A percentile compares a stretch with the other conserved stretches of the same genome.
Conservation (phyloP, 75 land plant genomes). For the Pinus taeda region DNA sequence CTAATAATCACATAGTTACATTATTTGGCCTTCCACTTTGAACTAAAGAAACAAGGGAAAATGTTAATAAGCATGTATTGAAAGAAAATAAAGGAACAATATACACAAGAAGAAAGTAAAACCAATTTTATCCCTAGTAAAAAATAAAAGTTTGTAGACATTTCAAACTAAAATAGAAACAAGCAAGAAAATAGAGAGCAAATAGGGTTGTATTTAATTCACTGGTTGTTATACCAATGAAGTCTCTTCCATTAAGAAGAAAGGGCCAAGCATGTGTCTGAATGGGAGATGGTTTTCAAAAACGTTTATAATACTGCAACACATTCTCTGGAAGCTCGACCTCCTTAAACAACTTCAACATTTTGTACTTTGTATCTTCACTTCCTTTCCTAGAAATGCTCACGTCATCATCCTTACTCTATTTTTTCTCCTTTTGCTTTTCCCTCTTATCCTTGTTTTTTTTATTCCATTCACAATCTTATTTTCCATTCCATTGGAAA, state of each 20-base stretch:
- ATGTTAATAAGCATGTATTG: too few relatives aligned
- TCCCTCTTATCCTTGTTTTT: background rate
- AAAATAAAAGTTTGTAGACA: too few relatives aligned
- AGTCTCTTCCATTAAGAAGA: slow-evolving; percentile 78
- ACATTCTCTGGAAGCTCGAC: slow-evolving; percentile 55
- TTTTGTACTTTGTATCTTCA: slow-evolving; percentile 52
- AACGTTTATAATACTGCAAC: slow-evolving; percentile 68
- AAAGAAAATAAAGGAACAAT: too few relatives aligned
- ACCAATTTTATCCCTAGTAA: too few relatives aligned
- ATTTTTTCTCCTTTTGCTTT: background rate
- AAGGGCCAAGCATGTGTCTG: slow-evolving; percentile 87
- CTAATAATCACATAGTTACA: too few relatives aligned
- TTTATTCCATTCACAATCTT: background rate
- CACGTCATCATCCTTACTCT: background rate
- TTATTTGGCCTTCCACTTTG: too few relatives aligned
- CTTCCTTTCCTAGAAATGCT: slow-evolving; percentile 53
- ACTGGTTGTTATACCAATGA: slow-evolving; percentile 89
- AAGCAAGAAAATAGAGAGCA: background rate
- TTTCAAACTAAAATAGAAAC: too few relatives aligned
- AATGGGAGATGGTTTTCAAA: slow-evolving; percentile 75
- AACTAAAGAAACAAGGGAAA: too few relatives aligned
- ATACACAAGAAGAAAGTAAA: too few relatives aligned
- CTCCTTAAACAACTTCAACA: slow-evolving; percentile 53
- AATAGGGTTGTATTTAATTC: slow-evolving; percentile 61
- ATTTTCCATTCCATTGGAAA: background rate